Evolutionary conservation across 2,329 filamentous ascomycete species (phyloP).

Genomic region (Mycosphaerella arachidis): DNA sequence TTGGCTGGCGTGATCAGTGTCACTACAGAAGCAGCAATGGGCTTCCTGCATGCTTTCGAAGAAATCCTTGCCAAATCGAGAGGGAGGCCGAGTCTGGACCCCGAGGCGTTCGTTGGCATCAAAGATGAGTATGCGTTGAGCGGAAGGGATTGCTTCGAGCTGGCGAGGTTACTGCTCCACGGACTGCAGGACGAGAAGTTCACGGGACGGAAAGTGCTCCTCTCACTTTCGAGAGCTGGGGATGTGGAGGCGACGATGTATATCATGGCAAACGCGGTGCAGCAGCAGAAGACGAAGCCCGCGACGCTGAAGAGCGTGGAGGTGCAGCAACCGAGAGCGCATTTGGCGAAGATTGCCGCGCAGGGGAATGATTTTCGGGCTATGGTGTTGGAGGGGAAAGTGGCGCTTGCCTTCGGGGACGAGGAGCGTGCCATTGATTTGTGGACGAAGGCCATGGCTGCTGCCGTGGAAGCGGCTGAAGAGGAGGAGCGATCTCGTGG

Average conservation of each 20-base stretch:
- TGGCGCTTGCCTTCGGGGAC: constrained; percentile 22
- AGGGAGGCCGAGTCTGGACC: not conserved
- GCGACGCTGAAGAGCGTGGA: constrained; percentile 13
- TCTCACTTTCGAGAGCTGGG: constrained; percentile 21
- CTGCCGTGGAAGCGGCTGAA: constrained; percentile 16
- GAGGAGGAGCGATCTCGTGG: not conserved
- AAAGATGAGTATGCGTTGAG: not conserved
- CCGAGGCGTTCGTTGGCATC: not conserved
- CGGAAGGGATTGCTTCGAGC: not conserved
- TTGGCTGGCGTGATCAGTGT: not conserved
- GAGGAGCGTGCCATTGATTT: constrained; percentile 24
- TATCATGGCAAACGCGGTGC: constrained; percentile 22
- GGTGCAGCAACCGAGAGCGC: constrained; percentile 16
- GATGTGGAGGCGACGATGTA: constrained; percentile 23
- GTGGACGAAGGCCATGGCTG: constrained; percentile 26
- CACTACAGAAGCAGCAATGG: not conserved
- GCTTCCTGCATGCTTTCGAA: not conserved
- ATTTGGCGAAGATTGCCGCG: constrained; percentile 22
- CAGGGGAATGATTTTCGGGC: constrained; percentile 22
- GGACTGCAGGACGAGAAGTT: not conserved
- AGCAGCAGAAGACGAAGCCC: constrained; percentile 13
- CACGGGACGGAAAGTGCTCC: constrained; percentile 23
- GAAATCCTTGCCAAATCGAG: not conserved
- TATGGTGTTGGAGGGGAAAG: constrained; percentile 30
- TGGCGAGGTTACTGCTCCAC: not conserved